Evolutionary conservation across 805 yeast genomes (phyloP).

Genomic region (Tetrapisispora phaffii): DNA sequence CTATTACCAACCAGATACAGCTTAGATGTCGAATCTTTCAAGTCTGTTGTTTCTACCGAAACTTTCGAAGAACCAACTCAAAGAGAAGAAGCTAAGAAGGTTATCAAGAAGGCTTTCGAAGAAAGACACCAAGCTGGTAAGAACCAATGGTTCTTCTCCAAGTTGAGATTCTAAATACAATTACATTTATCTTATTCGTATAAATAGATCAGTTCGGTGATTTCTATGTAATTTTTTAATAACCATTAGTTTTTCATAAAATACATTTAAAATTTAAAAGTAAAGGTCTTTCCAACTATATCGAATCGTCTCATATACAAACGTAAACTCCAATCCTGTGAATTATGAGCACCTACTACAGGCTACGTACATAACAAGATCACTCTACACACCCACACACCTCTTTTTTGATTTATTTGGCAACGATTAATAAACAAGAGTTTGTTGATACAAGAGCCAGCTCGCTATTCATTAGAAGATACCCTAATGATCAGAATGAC

Average conservation of each 20-base stretch:
- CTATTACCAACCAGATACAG: conserved; percentile 99
- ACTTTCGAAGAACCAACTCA: conserved; percentile 95
- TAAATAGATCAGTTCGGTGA: conserved; percentile 4
- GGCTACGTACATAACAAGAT: no score
- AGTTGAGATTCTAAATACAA: conserved; percentile 68
- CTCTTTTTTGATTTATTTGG: no score
- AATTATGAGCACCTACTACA: no score
- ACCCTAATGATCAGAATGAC: no score
- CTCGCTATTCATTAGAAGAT: no score
- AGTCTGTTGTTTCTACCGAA: conserved; percentile 83
- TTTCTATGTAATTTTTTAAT: conserved; percentile 6
- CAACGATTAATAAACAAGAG: no score
- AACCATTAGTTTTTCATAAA: conserved; percentile 5
- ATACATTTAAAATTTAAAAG: conserved; percentile 1
- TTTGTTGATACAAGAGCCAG: no score
- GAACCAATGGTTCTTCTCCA: conserved; percentile 99
- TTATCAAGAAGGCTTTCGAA: conserved; percentile 97
- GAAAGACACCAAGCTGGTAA: conserved; percentile 99
- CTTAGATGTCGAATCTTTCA: conserved; percentile 91
- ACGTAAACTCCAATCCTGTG: no score
- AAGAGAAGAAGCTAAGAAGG: conserved; percentile 98
- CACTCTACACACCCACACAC: no score
- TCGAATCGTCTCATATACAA: no score
- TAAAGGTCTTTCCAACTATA: neutral
- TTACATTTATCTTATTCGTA: conserved; percentile 4